Percentiles rank a stretch among this genome's conserved stretches.
Conservation (phyloP, 2,329 filamentous ascomycete species). For the Mycosphaerella sp. region DNA sequence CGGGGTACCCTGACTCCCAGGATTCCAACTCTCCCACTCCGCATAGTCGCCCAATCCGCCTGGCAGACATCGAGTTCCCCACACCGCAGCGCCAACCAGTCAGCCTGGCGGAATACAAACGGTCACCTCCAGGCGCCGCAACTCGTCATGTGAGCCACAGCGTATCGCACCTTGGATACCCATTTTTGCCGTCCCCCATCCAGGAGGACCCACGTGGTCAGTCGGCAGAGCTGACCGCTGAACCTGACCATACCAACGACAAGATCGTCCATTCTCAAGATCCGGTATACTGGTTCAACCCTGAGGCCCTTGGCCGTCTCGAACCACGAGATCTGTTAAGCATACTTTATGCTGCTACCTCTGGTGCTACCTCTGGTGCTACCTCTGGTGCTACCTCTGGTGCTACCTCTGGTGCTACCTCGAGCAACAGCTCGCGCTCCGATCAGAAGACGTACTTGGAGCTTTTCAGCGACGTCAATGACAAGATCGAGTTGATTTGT, state of each 20-base stretch:
- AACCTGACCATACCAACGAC: too few species aligned
- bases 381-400: too few species aligned
- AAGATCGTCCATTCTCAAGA: too few species aligned
- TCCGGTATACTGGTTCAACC: too few species aligned
- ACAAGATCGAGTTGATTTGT: neutral
- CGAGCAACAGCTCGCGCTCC: neutral
- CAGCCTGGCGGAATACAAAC: neutral
- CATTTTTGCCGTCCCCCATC: neutral
- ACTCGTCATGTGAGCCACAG: neutral
- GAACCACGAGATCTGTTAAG: neutral
- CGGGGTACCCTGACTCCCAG: neutral
- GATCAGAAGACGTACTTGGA: constrained; percentile 8
- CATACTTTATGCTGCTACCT: neutral
- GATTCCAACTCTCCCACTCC: neutral
- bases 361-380: neutral
- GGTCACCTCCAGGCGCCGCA: neutral
- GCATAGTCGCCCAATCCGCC: neutral
- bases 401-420: neutral
- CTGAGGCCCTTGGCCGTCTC: neutral
- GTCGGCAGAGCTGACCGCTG: neutral
- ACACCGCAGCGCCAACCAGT: neutral
- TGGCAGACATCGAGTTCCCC: neutral
- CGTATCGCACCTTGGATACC: neutral
- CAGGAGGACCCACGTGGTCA: neutral
- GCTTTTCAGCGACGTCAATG: constrained; percentile 6